Evolutionary conservation across 2,329 filamentous ascomycete species (phyloP), one percentile per base, ranked within the genome.

Genomic region (Penicillium sp.): DNA sequence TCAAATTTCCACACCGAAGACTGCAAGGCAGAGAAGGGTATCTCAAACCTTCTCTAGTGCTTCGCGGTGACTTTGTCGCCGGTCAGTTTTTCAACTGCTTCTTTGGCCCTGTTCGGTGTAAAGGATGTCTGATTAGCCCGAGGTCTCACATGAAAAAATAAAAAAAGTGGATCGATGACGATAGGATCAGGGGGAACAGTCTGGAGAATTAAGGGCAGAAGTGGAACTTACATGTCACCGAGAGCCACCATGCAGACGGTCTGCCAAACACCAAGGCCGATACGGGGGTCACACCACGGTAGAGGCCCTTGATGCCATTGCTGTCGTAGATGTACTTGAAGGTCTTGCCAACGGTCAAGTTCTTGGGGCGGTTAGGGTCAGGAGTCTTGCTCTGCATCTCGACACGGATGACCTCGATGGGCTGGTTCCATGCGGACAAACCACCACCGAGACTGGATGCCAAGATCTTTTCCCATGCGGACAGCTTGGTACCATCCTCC

Each of bases 361-460:
- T 99, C 84, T 95, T 95, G 63, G 93, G 93, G 44, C 93, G 87
- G 80, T 97, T 97, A 53, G 93, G 91, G 71, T 99, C 93, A 64
- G 88, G 89, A 64, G 87, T 96, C 85, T 96, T 97, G 78, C 89
- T 95, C 84, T 99, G 93, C 89, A 99, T 96, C 82, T 99, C 93
- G 55, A 99, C 92, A 58, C 93, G 89, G 71, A 99, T 96, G 70
- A 99, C 93, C 82, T 99, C 93, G 71, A 99, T 99, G 56, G 93
- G 93, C 81, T 99, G 93, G 77, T 99, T 99, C 93, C 93, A 99
- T 58, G 93, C 93, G 56, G 85, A 90, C 65, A 99, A 80, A 70
- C 93, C 93, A 82, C 93, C 93, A 77, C 93, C 93, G 9, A 99
- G 71, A 58, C 83, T 83, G 56, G 86, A 89, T 40, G 93, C 91